phyloP scores from a whole-genome alignment of 371 early-diverging fungal genomes.

The Rhizomucor miehei region DNA sequence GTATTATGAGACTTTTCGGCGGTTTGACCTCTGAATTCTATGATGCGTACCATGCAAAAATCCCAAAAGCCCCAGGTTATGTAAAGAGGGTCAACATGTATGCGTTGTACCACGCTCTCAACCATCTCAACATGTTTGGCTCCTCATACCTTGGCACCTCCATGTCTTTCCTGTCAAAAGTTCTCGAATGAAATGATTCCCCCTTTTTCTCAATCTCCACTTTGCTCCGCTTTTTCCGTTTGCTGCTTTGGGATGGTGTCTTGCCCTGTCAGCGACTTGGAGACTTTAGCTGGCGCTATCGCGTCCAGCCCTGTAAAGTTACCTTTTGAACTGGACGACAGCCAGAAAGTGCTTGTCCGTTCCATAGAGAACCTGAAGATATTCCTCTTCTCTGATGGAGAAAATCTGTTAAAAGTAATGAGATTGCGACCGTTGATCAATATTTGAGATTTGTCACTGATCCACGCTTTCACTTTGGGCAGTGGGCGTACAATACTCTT shows the following conservation, averaged over 20 bases:
- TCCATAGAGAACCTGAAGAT: constrained; percentile 15
- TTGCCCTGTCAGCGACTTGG: no score
- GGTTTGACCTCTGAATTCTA: constrained; percentile 9
- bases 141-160: constrained; percentile 9
- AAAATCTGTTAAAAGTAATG: constrained; percentile 15
- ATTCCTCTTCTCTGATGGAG: constrained; percentile 15
- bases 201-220: background rate
- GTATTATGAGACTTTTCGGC: constrained; percentile 15
- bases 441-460: background rate
- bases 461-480: background rate
- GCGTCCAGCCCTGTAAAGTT: no score
- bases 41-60: constrained; percentile 13
- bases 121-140: constrained; percentile 20
- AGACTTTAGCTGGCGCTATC: no score
- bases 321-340: background rate
- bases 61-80: constrained; percentile 12
- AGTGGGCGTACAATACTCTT: constrained; percentile 18
- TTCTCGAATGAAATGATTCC: background rate
- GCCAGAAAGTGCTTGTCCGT: constrained; percentile 7
- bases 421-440: background rate
- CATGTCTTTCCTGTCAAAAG: constrained; percentile 3
- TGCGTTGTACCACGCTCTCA: constrained; percentile 11
- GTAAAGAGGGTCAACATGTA: constrained; percentile 12
- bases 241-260: no score
- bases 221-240: no score